These are phyloP conservation scores for Schizosaccharomyces osmophilus DNA, from an alignment of 805 yeast species.

Conservation along the genomic window DNA sequence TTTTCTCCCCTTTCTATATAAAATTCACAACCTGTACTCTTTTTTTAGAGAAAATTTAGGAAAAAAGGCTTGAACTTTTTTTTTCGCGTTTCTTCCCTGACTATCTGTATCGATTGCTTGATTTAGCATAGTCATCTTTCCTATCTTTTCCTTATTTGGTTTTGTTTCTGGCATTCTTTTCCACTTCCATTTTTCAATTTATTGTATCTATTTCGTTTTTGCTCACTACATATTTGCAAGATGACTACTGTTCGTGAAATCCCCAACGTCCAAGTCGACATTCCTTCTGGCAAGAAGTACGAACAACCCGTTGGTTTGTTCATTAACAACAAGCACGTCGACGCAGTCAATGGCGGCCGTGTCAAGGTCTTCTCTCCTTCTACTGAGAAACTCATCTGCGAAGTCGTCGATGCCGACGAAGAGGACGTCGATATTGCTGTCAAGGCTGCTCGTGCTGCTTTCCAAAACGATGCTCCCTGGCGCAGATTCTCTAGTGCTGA, in stretches of 20 bases:
- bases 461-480: constrained; percentile 33
- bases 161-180: neutral
- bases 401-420: constrained; percentile 47
- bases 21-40: too few relatives aligned
- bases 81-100: too few relatives aligned
- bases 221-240: neutral
- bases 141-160: neutral
- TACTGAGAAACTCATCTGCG: constrained; percentile 33
- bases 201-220: neutral
- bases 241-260: neutral
- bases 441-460: constrained; percentile 59
- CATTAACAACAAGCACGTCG: constrained; percentile 52
- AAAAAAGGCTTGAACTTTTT: too few relatives aligned
- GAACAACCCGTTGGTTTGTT: constrained; percentile 73
- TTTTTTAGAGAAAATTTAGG: too few relatives aligned
- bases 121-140: too few relatives aligned
- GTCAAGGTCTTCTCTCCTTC: constrained; percentile 26
- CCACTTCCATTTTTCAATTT: neutral
- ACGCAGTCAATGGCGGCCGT: constrained; percentile 31
- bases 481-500: constrained; percentile 39
- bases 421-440: constrained; percentile 74
- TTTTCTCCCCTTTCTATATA: too few relatives aligned
- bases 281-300: constrained; percentile 39
- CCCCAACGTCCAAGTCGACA: neutral
- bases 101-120: too few relatives aligned